Evolutionary conservation across 192 early-diverging fungal species (phyloP).

Genomic region (Rhizoclosmatium sp.): DNA sequence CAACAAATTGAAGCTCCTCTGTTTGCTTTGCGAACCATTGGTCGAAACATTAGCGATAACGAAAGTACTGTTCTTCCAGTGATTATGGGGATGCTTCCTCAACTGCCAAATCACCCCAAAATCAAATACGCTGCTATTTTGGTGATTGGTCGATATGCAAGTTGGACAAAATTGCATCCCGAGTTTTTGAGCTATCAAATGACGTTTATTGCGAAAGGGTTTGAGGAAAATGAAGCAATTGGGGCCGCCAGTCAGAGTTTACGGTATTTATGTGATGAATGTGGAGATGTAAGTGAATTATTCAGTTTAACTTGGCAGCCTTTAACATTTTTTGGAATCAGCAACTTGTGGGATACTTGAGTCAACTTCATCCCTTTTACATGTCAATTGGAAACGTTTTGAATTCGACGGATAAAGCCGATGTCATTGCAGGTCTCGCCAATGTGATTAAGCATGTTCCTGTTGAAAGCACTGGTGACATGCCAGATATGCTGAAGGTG

Average conservation of each 20-base stretch:
- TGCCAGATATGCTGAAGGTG: constrained; percentile 60
- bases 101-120: constrained; percentile 90
- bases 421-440: constrained; percentile 89
- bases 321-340: constrained; percentile 28
- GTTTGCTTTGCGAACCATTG: constrained; percentile 94
- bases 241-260: constrained; percentile 88
- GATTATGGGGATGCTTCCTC: constrained; percentile 90
- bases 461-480: constrained; percentile 28
- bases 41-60: constrained; percentile 74
- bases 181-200: constrained; percentile 93
- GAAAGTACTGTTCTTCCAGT: constrained; percentile 84
- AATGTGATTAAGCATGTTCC: constrained; percentile 87
- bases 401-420: constrained; percentile 71
- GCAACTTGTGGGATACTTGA: constrained; percentile 78
- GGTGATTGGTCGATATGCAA: constrained; percentile 94
- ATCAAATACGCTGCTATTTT: constrained; percentile 95
- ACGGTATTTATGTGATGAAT: constrained; percentile 90
- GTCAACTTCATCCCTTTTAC: constrained; percentile 86
- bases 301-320: constrained; percentile 7
- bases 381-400: constrained; percentile 71
- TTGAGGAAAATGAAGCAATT: constrained; percentile 82
- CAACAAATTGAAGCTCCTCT: constrained; percentile 95
- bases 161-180: constrained; percentile 90
- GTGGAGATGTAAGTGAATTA: constrained; percentile 72
- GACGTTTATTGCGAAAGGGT: constrained; percentile 88